Evolutionary conservation across 495 filamentous ascomycete species (phyloP).

Genomic region (Aspergillus affinis): DNA sequence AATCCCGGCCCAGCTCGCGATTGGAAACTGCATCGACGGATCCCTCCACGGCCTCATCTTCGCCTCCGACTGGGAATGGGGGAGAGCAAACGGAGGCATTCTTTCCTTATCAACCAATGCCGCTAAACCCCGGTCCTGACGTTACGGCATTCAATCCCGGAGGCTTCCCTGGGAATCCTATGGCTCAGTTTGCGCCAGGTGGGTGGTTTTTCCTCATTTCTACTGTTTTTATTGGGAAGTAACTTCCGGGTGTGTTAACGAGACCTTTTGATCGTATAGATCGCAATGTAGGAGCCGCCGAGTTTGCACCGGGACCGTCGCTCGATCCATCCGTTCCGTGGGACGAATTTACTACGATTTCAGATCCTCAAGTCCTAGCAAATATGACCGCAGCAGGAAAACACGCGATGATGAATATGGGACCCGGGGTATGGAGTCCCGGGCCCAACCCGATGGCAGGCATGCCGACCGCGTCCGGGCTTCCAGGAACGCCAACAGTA

Average conservation of each 20-base stretch:
- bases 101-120: slow-evolving; percentile 42
- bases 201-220: slow-evolving; percentile 13
- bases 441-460: slow-evolving; percentile 24
- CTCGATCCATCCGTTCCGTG: slow-evolving; percentile 39
- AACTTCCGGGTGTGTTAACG: not conserved
- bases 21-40: slow-evolving; percentile 43
- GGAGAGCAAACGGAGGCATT: slow-evolving; percentile 40
- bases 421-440: slow-evolving; percentile 33
- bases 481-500: slow-evolving; percentile 37
- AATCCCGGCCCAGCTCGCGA: slow-evolving; percentile 46
- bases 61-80: slow-evolving; percentile 36
- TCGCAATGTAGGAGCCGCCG: slow-evolving; percentile 27
- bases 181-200: slow-evolving; percentile 41
- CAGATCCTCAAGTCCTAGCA: slow-evolving; percentile 40
- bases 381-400: slow-evolving; percentile 36
- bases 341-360: slow-evolving; percentile 45
- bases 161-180: slow-evolving; percentile 32
- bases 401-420: slow-evolving; percentile 39
- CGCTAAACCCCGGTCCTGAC: slow-evolving; percentile 39
- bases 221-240: not conserved
- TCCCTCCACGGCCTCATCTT: slow-evolving; percentile 45
- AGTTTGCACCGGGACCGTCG: slow-evolving; percentile 31
- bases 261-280: slow-evolving; percentile 17
- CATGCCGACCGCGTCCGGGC: slow-evolving; percentile 30
- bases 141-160: slow-evolving; percentile 34